Conservation (phyloP, 2,329 filamentous ascomycete species). For the Teratosphaeriaceae sp. region DNA sequence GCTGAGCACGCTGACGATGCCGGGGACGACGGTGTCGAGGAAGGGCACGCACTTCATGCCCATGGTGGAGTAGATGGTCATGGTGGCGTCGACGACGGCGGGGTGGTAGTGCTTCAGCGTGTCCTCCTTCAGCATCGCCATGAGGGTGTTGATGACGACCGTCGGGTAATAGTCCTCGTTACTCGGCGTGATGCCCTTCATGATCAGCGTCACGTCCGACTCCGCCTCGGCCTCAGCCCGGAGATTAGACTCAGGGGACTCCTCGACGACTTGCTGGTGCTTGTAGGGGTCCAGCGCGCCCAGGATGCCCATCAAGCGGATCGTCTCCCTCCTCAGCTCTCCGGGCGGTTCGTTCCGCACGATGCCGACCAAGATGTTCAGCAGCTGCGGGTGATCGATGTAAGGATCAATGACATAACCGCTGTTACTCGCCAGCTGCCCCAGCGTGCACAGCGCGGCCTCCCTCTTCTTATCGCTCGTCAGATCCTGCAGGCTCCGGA, state of each 20-base stretch:
- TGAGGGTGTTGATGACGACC: slow-evolving; percentile 90
- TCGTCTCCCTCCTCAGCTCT: slow-evolving; percentile 82
- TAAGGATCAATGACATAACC: slow-evolving; percentile 98
- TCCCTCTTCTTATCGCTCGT: slow-evolving; percentile 85
- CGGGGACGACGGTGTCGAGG: slow-evolving; percentile 86
- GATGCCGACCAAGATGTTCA: slow-evolving; percentile 88
- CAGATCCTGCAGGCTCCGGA: slow-evolving; percentile 89
- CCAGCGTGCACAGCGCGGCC: slow-evolving; percentile 81
- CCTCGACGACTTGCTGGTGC: slow-evolving; percentile 89
- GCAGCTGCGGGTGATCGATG: slow-evolving; percentile 84
- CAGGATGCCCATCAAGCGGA: slow-evolving; percentile 91
- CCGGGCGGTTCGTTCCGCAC: slow-evolving; percentile 89
- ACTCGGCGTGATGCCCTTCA: slow-evolving; percentile 92
- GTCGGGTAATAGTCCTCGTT: slow-evolving; percentile 99
- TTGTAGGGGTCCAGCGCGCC: slow-evolving; percentile 95
- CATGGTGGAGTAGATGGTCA: slow-evolving; percentile 96
- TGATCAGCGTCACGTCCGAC: slow-evolving; percentile 95
- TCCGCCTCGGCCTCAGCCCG: slow-evolving; percentile 60
- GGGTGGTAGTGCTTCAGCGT: slow-evolving; percentile 89
- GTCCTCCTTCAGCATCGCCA: slow-evolving; percentile 84
- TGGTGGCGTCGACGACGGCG: slow-evolving; percentile 91
- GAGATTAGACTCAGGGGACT: slow-evolving; percentile 72
- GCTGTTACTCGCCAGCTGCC: slow-evolving; percentile 89
- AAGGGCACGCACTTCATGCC: slow-evolving; percentile 95
- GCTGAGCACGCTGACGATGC: slow-evolving; percentile 83